Percentiles rank a stretch among this genome's conserved stretches.
These are phyloP conservation scores for Naganishia friedmannii DNA, from an alignment of 768 basidiomycete genomes.

Conservation along the genomic window DNA sequence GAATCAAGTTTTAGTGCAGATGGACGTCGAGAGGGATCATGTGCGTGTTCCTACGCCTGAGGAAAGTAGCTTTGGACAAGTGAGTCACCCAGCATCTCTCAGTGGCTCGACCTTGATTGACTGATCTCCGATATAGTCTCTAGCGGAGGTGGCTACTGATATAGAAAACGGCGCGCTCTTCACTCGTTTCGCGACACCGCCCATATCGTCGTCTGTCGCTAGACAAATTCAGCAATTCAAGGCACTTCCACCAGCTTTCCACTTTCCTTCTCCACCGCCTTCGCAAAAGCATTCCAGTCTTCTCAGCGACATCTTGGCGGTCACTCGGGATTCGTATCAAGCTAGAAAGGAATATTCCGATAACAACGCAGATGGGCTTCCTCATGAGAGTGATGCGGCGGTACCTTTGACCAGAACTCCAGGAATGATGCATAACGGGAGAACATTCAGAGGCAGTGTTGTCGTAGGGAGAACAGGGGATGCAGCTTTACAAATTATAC, in stretches of 20 bases:
- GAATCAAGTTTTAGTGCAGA: not conserved
- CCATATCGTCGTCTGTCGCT: not conserved
- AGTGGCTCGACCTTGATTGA: not conserved
- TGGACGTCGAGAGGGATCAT: not conserved
- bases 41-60: not conserved
- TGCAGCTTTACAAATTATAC: constrained; percentile 11
- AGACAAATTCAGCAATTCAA: constrained; percentile 18
- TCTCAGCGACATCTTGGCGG: constrained; percentile 24
- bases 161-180: not conserved
- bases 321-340: constrained; percentile 21
- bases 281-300: constrained; percentile 28
- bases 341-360: constrained; percentile 2
- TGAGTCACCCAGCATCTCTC: not conserved
- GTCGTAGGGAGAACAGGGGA: not conserved
- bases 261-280: constrained; percentile 28
- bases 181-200: not conserved
- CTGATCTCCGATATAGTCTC: not conserved
- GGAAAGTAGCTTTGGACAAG: constrained; percentile 19
- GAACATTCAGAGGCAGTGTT: not conserved
- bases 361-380: not conserved
- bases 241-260: constrained; percentile 6
- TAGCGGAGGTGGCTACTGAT: constrained; percentile 7
- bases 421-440: not conserved
- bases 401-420: not conserved
- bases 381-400: not conserved